A percentile compares a stretch with the other conserved stretches of the same genome.
Evolutionary conservation across 2,329 filamentous ascomycete genomes (phyloP).

Genomic region (Nigrospora sphaerica): DNA sequence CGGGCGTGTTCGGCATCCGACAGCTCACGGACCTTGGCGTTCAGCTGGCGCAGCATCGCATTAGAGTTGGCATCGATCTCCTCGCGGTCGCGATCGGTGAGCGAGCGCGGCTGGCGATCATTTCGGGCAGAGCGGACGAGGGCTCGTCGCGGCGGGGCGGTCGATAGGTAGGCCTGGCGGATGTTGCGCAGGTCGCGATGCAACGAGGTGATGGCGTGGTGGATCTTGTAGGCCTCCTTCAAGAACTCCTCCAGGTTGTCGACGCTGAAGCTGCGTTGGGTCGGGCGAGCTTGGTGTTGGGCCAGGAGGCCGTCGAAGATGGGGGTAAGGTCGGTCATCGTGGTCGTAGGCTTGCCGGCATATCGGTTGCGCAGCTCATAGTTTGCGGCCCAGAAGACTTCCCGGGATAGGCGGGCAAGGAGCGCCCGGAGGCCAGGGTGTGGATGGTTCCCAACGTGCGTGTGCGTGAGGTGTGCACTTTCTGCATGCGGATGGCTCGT

Average conservation of each 20-base stretch:
- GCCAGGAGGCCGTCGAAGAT: slow-evolving; percentile 63
- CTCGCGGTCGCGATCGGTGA: slow-evolving; percentile 78
- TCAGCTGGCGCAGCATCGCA: slow-evolving; percentile 75
- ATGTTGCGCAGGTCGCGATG: slow-evolving; percentile 74
- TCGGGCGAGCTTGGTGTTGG: slow-evolving; percentile 45
- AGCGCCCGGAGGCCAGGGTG: too few relatives aligned
- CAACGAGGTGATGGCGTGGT: slow-evolving; percentile 75
- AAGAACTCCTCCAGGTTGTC: slow-evolving; percentile 75
- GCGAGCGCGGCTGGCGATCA: slow-evolving; percentile 40
- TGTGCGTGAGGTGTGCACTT: too few relatives aligned
- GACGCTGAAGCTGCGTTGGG: slow-evolving; percentile 33
- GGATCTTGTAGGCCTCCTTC: slow-evolving; percentile 93
- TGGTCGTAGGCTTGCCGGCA: background rate
- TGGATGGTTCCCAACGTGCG: too few relatives aligned
- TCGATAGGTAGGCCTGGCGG: slow-evolving; percentile 86
- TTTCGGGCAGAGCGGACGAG: slow-evolving; percentile 37
- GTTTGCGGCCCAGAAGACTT: too few relatives aligned
- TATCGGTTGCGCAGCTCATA: too few relatives aligned
- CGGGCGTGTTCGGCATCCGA: slow-evolving; percentile 77
- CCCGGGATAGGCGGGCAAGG: too few relatives aligned
- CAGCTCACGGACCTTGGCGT: slow-evolving; percentile 71
- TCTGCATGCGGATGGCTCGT: too few relatives aligned
- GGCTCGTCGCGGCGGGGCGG: slow-evolving; percentile 55
- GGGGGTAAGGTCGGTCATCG: slow-evolving; percentile 58
- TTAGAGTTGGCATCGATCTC: slow-evolving; percentile 85